These are phyloP conservation scores for Calocybe gambosa DNA, from an alignment of 1,284 basidiomycete species.

Conservation along the genomic window DNA sequence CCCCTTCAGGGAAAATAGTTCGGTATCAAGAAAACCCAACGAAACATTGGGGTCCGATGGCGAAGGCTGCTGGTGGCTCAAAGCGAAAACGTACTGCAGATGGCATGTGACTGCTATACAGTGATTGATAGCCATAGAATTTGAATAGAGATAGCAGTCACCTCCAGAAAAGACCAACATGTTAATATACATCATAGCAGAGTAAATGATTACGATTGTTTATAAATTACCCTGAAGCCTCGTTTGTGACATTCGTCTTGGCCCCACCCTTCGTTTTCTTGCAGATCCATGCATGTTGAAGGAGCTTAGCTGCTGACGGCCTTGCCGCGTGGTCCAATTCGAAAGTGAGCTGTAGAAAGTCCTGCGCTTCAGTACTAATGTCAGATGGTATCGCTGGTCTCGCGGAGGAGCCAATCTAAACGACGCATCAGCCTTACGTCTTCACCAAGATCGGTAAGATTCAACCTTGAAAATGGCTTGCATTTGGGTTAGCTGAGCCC, in stretches of 20 bases:
- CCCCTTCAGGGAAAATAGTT: slow-evolving; percentile 65
- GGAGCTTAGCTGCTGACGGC: slow-evolving; percentile 72
- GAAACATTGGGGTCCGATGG: slow-evolving; percentile 89
- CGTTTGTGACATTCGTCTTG: slow-evolving; percentile 7
- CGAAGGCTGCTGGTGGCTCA: slow-evolving; percentile 41
- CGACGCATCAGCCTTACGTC: slow-evolving; percentile 1
- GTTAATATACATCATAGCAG: slow-evolving; percentile 10
- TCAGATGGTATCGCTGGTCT: slow-evolving; percentile 84
- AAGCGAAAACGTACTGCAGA: slow-evolving; percentile 40
- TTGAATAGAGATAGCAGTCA: neutral
- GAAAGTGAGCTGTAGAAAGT: slow-evolving; percentile 83
- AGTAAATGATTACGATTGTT: neutral
- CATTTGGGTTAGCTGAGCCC: slow-evolving; percentile 98
- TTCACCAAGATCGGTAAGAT: neutral
- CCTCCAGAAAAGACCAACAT: neutral
- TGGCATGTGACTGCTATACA: slow-evolving; percentile 8
- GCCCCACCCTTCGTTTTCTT: slow-evolving; percentile 28
- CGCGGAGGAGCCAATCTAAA: slow-evolving; percentile 81
- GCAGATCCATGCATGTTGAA: slow-evolving; percentile 71
- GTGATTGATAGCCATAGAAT: neutral
- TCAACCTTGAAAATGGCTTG: slow-evolving; percentile 92
- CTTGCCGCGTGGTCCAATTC: slow-evolving; percentile 80
- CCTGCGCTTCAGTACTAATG: slow-evolving; percentile 79
- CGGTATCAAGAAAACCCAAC: slow-evolving; percentile 91
- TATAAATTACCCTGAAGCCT: slow-evolving; percentile 5